Percentiles rank a stretch among this genome's conserved stretches.
phyloP scores from a whole-genome alignment of 2,329 filamentous ascomycete species.

The Penicillium sp. region DNA sequence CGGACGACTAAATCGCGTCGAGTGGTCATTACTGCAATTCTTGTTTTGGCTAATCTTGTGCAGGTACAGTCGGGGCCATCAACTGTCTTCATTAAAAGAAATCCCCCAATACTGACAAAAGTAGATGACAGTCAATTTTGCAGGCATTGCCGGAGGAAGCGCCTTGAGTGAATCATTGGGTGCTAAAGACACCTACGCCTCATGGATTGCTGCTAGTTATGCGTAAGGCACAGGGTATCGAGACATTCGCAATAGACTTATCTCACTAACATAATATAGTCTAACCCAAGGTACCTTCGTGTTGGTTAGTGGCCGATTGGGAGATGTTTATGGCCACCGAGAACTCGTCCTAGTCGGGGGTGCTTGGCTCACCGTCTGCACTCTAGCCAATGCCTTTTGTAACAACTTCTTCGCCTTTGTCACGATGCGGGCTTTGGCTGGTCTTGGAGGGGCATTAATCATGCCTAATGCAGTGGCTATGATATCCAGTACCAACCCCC shows the following conservation, averaged over 20 bases:
- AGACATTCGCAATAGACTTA: neutral
- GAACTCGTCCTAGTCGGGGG: conserved; percentile 55
- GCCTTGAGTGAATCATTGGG: conserved; percentile 20
- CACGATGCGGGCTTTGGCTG: conserved; percentile 47
- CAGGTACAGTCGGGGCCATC: conserved; percentile 16
- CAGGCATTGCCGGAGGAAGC: conserved; percentile 26
- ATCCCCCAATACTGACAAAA: neutral
- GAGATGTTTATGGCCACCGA: conserved; percentile 59
- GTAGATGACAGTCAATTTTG: conserved; percentile 31
- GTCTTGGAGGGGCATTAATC: conserved; percentile 53
- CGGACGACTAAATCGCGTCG: conserved; percentile 18
- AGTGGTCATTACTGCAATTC: conserved; percentile 20
- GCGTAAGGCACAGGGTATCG: conserved; percentile 12
- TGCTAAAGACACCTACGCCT: conserved; percentile 21
- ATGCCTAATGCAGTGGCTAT: conserved; percentile 55
- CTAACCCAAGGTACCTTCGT: conserved; percentile 59
- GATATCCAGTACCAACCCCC: conserved; percentile 49
- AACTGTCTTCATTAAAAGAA: neutral
- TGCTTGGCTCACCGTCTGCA: conserved; percentile 56
- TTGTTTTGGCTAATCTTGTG: conserved; percentile 27
- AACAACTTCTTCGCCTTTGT: conserved; percentile 45
- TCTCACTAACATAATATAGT: conserved; percentile 23
- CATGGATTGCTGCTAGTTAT: conserved; percentile 30
- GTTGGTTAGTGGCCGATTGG: conserved; percentile 56
- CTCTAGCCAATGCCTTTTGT: conserved; percentile 51